A percentile compares a stretch with the other conserved stretches of the same genome.
Conservation (phyloP, 192 early-diverging fungal genomes). For the Entrophospora sp. region DNA sequence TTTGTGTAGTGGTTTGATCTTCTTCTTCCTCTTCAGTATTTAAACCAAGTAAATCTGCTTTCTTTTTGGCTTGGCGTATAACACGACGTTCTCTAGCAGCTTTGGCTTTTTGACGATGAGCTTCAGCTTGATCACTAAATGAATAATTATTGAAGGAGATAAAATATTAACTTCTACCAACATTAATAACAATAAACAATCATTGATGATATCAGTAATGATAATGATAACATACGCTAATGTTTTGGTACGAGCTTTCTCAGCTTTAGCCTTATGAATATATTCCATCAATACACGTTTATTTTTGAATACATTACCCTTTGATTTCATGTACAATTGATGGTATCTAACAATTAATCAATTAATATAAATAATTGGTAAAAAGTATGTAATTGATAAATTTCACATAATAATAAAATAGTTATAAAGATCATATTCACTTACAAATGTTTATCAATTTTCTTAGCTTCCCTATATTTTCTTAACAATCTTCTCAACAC, state of each 20-base stretch:
- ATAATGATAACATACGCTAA: constrained; percentile 42
- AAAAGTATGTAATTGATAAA: not conserved
- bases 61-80: constrained; percentile 82
- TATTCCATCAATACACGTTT: constrained; percentile 99
- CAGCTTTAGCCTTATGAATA: constrained; percentile 99
- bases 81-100: constrained; percentile 89
- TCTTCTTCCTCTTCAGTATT: constrained; percentile 26
- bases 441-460: constrained; percentile 96
- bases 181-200: no score
- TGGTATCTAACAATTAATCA: constrained; percentile 55
- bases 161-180: no score
- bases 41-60: constrained; percentile 59
- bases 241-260: constrained; percentile 87
- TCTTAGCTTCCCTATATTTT: constrained; percentile 96
- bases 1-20: no score
- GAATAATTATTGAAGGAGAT: no score
- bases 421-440: no score
- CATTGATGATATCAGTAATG: no score
- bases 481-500: constrained; percentile 89
- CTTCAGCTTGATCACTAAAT: constrained; percentile 85
- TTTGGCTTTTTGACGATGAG: constrained; percentile 93
- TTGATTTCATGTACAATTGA: constrained; percentile 92
- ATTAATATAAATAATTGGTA: not conserved
- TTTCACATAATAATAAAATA: not conserved
- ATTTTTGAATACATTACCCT: constrained; percentile 99